phyloP scores from a whole-genome alignment of 805 yeast species.

The Zygoascus biomembranicola region DNA sequence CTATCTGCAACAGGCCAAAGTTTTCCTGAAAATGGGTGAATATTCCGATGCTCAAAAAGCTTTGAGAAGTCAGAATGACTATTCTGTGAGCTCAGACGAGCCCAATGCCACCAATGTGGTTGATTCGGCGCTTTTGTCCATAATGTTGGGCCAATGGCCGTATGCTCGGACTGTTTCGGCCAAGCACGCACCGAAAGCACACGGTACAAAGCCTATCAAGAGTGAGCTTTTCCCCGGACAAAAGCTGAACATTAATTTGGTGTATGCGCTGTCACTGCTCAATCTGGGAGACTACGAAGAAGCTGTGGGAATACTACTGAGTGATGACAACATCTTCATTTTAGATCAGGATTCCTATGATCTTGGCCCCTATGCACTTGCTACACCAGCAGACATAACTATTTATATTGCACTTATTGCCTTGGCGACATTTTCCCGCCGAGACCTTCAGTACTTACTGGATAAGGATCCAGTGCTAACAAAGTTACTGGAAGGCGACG shows the following conservation, averaged over 20 bases:
- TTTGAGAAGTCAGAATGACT: background rate
- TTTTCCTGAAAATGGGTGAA: slow-evolving; percentile 1
- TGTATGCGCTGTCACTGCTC: slow-evolving; percentile 1
- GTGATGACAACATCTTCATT: background rate
- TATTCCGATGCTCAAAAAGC: background rate
- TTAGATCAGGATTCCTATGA: background rate
- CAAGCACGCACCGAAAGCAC: background rate
- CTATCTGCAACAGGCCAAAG: background rate
- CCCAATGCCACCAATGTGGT: background rate
- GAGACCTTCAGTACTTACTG: slow-evolving; percentile 9
- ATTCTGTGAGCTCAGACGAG: background rate
- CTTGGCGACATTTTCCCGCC: slow-evolving; percentile 11
- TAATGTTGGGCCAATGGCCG: background rate
- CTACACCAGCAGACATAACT: slow-evolving; percentile 4
- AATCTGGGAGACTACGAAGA: slow-evolving; percentile 6
- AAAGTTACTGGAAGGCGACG: background rate
- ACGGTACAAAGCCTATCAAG: background rate
- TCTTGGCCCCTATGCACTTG: background rate
- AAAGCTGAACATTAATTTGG: background rate
- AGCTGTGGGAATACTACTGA: background rate
- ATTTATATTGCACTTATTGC: slow-evolving; percentile 12
- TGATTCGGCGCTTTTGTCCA: background rate
- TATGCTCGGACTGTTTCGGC: background rate
- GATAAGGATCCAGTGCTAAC: slow-evolving; percentile 12
- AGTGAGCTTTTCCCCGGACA: background rate